Percentiles rank a stretch among this genome's conserved stretches.
Evolutionary conservation across 1,139 yeast species (phyloP).

Genomic region (Lodderomyces jiufengensis): DNA sequence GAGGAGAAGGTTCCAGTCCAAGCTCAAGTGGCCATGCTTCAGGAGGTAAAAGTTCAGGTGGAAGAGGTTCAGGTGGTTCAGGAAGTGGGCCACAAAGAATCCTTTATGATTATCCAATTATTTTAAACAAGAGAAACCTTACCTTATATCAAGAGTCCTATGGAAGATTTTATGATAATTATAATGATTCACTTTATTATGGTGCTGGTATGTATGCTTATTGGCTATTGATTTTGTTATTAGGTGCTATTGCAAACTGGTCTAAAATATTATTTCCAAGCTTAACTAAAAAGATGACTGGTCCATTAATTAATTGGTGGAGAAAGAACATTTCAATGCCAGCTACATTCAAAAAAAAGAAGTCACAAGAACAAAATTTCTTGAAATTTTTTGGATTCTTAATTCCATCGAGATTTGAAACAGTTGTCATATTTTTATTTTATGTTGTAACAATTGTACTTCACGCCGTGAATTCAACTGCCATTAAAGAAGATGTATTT

Average conservation of each 20-base stretch:
- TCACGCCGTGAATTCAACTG: constrained; percentile 20
- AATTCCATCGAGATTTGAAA: constrained; percentile 29
- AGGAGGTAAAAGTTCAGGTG: background rate
- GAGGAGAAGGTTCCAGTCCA: too few relatives aligned
- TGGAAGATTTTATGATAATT: constrained; percentile 30
- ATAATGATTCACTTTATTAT: constrained; percentile 38
- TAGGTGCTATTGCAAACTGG: constrained; percentile 44
- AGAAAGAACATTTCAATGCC: constrained; percentile 32
- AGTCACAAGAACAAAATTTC: constrained; percentile 20
- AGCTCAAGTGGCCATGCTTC: too few relatives aligned
- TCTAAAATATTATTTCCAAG: constrained; percentile 26
- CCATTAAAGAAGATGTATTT: constrained; percentile 23
- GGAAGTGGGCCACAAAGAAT: background rate
- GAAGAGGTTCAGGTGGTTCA: too few relatives aligned
- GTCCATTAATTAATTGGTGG: constrained; percentile 21
- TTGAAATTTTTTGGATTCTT: constrained; percentile 20
- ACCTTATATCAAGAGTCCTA: constrained; percentile 20
- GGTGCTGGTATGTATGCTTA: constrained; percentile 49
- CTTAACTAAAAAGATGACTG: constrained; percentile 19
- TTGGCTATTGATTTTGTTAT: constrained; percentile 44
- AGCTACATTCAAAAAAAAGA: constrained; percentile 24
- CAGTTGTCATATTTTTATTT: constrained; percentile 30
- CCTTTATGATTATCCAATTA: constrained; percentile 20
- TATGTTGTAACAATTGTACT: constrained; percentile 43
- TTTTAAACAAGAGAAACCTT: constrained; percentile 15